A percentile compares a stretch with the other conserved stretches of the same genome.
phyloP scores from a whole-genome alignment of 768 basidiomycete species.

The Mycena galopus region DNA sequence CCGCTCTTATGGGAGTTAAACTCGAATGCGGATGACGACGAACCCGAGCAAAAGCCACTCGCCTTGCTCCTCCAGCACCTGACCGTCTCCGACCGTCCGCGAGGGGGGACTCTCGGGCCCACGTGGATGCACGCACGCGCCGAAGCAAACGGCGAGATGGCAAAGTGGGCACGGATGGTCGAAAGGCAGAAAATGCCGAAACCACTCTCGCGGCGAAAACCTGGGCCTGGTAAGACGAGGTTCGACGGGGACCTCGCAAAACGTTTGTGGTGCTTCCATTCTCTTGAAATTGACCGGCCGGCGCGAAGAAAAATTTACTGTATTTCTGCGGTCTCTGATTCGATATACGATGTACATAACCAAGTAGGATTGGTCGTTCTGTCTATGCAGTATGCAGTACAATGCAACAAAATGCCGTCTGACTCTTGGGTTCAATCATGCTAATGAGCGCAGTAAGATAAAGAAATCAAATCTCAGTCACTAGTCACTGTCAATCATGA shows the following conservation, averaged over 20 bases:
- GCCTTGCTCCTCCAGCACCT: constrained; percentile 1
- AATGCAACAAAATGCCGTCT: not conserved
- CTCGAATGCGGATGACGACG: not conserved
- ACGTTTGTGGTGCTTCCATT: constrained; percentile 16
- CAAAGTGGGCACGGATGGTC: not conserved
- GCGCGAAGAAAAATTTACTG: not conserved
- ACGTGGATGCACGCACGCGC: constrained; percentile 22
- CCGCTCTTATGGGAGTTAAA: not conserved
- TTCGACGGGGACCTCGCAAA: not conserved
- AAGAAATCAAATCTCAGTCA: not conserved
- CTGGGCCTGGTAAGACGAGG: not conserved
- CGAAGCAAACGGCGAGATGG: constrained; percentile 3
- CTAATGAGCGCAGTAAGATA: not conserved
- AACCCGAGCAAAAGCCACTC: constrained; percentile 19
- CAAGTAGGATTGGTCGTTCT: constrained; percentile 1
- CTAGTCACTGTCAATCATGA: constrained; percentile 87
- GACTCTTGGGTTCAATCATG: not conserved
- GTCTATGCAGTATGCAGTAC: constrained; percentile 5
- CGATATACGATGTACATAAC: not conserved
- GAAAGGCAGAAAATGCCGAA: constrained; percentile 17
- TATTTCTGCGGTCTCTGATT: not conserved
- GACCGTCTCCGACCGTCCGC: not conserved
- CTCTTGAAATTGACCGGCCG: too few relatives aligned
- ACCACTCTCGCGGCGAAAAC: constrained; percentile 25
- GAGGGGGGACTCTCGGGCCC: constrained; percentile 24